Base-by-base conservation (phyloP, 2,329 filamentous ascomycete species). In the Colletotrichum cereale region DNA sequence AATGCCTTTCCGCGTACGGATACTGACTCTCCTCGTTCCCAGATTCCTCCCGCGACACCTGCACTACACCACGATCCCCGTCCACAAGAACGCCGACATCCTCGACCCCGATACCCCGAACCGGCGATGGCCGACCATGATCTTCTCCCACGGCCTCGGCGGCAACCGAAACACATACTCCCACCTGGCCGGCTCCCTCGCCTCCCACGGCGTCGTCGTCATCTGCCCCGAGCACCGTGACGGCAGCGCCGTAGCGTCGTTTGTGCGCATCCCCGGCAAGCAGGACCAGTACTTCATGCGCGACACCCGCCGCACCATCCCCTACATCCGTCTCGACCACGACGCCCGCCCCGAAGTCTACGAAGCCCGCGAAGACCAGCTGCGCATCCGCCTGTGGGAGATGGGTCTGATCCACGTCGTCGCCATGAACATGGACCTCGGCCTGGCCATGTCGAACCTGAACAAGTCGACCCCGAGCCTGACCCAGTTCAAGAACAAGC, bases 101-200 rank as follows among this genome's bases (percentile, higher is more conserved):
- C 86, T 90, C 78, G 71, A 84, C 70, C 77, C 89, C 70, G 77
- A 83, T 14, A 82, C 84, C 4, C 77, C 83, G 5, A 81, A 83
- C 70, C 83, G 85, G 67, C 84, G 89, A 82, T 96, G 93, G 92
- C 94, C 94, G 0, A 92, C 94, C 0, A 90, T 94, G 84, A 85
- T 97, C 73, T 97, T 97, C 81, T 96, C 93, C 1, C 94, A 97
- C 78, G 94, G 94, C 0, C 85, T 97, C 1, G 94, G 93, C 47
- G 94, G 94, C 47, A 91, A 89, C 71, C 88, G 93, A 74, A 96
- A 96, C 77, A 90, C 93, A 14, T 97, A 97, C 82, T 96, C 93
- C n/a, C 92, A 95, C 77, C 83, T 97, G 31, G 91, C 88, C 24
- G 93, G 93, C 21, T 93, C 93, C 0, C 83, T 97, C 36, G 93